These are phyloP conservation scores for Phellinidium pouzarii DNA, from an alignment of 1,284 basidiomycete species.

Conservation along the genomic window DNA sequence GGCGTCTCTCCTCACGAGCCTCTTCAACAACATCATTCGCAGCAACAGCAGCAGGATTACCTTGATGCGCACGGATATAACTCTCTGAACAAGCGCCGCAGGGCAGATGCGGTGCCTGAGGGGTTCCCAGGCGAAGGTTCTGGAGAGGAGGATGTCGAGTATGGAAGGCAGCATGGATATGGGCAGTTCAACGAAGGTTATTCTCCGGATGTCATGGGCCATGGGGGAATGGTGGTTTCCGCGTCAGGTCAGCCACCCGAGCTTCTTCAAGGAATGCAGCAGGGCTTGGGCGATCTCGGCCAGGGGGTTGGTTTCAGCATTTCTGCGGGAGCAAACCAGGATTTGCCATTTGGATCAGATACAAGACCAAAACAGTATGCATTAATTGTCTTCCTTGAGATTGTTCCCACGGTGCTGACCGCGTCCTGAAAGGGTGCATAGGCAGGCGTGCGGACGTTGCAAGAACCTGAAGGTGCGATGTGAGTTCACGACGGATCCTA, in stretches of 20 bases:
- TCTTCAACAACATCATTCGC: not conserved
- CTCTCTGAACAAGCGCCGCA: constrained; percentile 3
- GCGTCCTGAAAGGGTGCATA: not conserved
- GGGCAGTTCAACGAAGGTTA: not conserved
- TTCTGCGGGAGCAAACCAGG: not conserved
- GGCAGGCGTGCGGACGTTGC: constrained; percentile 16
- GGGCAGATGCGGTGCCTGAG: constrained; percentile 2
- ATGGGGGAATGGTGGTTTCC: not conserved
- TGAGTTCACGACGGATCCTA: constrained; percentile 17
- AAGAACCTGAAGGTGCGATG: constrained; percentile 18
- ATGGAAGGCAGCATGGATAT: not conserved
- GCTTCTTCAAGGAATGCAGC: constrained; percentile 3
- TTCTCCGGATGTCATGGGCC: not conserved
- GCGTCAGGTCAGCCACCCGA: not conserved
- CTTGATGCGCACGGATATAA: not conserved
- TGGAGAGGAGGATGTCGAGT: constrained; percentile 10
- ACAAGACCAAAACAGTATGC: constrained; percentile 5
- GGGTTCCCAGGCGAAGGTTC: constrained; percentile 1
- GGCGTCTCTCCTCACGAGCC: constrained; percentile 7
- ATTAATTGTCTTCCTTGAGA: not conserved
- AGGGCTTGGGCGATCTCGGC: not conserved
- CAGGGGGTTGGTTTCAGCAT: not conserved
- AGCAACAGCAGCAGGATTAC: constrained; percentile 3
- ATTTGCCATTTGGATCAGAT: not conserved
- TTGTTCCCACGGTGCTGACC: not conserved